Conservation (phyloP, 139 green algal species). For the Coelastrella sp. region DNA sequence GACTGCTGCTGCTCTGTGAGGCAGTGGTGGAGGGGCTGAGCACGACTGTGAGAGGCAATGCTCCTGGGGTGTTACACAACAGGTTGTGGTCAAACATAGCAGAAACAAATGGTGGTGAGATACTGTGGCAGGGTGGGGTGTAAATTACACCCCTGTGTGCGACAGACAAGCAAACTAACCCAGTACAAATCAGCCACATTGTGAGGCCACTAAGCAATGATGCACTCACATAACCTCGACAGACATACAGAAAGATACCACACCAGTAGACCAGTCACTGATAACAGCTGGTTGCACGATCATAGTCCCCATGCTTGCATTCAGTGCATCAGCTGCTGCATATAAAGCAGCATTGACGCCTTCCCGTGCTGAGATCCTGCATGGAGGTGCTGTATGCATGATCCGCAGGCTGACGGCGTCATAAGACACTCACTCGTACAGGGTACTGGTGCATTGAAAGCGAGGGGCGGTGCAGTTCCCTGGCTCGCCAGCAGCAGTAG, state of each 20-base stretch:
- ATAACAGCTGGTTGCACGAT: too few species aligned
- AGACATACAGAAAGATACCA: too few species aligned
- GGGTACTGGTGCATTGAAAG: constrained; percentile 33
- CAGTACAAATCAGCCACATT: too few species aligned
- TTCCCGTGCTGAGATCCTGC: not conserved
- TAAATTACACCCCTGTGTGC: too few species aligned
- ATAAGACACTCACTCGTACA: constrained; percentile 43
- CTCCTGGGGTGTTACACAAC: not conserved
- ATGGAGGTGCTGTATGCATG: too few species aligned
- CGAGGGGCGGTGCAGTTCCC: not conserved
- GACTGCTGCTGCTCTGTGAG: constrained; percentile 9
- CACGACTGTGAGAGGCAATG: not conserved
- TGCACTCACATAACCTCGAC: too few species aligned
- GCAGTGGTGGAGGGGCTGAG: constrained; percentile 19
- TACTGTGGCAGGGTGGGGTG: too few species aligned
- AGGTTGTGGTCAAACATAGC: too few species aligned
- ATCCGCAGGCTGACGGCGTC: not conserved
- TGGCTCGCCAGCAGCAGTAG: not conserved
- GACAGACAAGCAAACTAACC: too few species aligned
- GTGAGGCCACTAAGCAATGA: too few species aligned
- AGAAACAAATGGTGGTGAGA: too few species aligned
- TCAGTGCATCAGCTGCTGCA: not conserved
- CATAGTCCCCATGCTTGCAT: not conserved
- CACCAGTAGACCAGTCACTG: too few species aligned
- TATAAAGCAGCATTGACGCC: not conserved